Base-by-base conservation (phyloP, 2,329 filamentous ascomycete species). In the Fusarium buharicum region DNA sequence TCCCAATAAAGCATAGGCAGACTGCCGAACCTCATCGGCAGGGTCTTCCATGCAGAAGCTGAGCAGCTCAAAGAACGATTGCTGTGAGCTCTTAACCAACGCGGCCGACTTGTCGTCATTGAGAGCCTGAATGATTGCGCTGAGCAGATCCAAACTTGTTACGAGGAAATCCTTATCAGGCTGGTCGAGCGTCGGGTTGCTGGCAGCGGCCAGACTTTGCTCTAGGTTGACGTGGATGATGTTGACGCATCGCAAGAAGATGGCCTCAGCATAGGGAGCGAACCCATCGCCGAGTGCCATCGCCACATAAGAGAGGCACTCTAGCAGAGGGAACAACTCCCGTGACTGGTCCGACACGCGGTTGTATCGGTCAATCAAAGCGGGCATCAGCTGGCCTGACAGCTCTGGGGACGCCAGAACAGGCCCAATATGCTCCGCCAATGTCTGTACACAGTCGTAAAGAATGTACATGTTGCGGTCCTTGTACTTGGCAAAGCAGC, bases 391-490 rank as follows among this genome's bases (percentile, higher is more conserved):
- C 67, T 92, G 84, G 62, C 90, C 85, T 36, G 93, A 88, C n/a
- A 97, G 85, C 48, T 93, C 86, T 7, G 90, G 90, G 59, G 87
- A 84, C n/a, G 92, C 90, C 64, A 99, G 82, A 30, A 90, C 87
- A 7, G 89, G 87, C 11, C 92, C 93, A 50, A 98, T 90, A 72
- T 92, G 90, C 76, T 99, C 95, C 4, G 95, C 95, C 54, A 99
- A 82, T 1, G 95, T 99, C 79, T 99, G 95, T 30, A 99, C 92
- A 75, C 95, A 98, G 78, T 99, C 95, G 79, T 99, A 99, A 30
- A 99, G 86, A 50, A 98, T 96, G 79, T 96, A 97, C 87, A 98
- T 97, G 79, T 99, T 99, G 71, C 92, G 90, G 77, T 98, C 94
- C 83, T 99, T 98, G 86, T 98, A 99, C 77, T 91, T 93, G 49